A percentile compares a stretch with the other conserved stretches of the same genome.
Evolutionary conservation across 345 rosid genomes (phyloP).

Genomic region (Salix viminalis): DNA sequence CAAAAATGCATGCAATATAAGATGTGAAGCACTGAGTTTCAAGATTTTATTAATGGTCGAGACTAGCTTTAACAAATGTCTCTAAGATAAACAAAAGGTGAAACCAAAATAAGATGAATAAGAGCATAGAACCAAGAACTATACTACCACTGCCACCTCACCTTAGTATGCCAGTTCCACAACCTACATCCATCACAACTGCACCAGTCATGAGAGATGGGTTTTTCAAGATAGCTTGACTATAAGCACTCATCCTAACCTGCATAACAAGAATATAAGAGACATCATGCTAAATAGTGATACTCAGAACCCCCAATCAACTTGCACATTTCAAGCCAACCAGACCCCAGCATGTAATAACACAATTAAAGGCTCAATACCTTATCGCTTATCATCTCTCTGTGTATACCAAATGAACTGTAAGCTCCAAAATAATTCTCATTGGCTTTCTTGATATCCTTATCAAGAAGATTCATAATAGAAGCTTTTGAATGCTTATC

Average conservation of each 20-base stretch:
- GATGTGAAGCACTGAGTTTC: not conserved
- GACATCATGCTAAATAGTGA: not conserved
- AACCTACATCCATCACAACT: constrained; percentile 95
- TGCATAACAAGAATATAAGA: constrained; percentile 22
- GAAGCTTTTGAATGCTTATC: constrained; percentile 28
- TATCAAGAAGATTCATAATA: constrained; percentile 35
- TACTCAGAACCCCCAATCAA: not conserved
- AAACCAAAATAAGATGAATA: not conserved
- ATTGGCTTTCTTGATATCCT: constrained; percentile 55
- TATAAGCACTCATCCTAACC: constrained; percentile 82
- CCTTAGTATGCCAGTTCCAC: constrained; percentile 97
- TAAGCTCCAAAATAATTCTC: constrained; percentile 84
- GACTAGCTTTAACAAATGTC: not conserved
- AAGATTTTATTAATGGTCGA: not conserved
- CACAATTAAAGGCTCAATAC: constrained; percentile 31
- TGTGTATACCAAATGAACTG: constrained; percentile 82
- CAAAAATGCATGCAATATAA: not conserved
- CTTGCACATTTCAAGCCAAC: not conserved
- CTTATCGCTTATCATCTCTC: constrained; percentile 91
- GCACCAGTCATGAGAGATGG: constrained; percentile 67
- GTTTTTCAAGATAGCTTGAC: constrained; percentile 77
- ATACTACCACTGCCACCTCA: constrained; percentile 11
- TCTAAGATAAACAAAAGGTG: not conserved
- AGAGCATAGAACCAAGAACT: not conserved
- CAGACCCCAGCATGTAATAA: not conserved